Conservation (phyloP, 2,329 filamentous ascomycete genomes). For the Aspergillus sp. region DNA sequence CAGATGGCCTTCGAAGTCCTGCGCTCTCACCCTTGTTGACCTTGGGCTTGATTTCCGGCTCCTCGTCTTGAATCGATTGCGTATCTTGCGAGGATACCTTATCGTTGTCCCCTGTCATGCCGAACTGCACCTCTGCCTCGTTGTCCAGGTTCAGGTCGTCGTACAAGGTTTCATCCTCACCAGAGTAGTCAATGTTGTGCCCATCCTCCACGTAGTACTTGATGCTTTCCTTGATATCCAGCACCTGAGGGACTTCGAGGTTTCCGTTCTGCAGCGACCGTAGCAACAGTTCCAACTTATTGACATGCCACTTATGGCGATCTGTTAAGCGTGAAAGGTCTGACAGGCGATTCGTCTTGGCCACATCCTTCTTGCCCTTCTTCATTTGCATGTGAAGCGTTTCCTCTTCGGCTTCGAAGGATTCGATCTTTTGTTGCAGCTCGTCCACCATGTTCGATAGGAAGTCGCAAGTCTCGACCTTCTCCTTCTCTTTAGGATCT, state of each 20-base stretch:
- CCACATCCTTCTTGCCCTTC: conserved; percentile 85
- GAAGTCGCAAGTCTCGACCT: conserved; percentile 84
- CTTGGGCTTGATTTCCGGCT: conserved; percentile 64
- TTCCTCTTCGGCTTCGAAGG: conserved; percentile 86
- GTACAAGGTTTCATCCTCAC: conserved; percentile 90
- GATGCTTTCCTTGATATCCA: conserved; percentile 86
- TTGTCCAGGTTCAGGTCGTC: conserved; percentile 91
- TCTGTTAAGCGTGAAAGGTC: conserved; percentile 84
- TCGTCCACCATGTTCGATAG: conserved; percentile 85
- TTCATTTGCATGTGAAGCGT: conserved; percentile 84
- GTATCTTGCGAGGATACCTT: conserved; percentile 92
- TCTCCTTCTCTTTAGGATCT: conserved; percentile 97
- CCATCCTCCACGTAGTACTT: conserved; percentile 93
- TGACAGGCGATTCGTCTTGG: conserved; percentile 83
- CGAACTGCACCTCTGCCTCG: conserved; percentile 78
- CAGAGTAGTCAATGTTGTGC: conserved; percentile 80
- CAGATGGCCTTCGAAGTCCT: conserved; percentile 71
- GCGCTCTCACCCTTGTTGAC: conserved; percentile 59
- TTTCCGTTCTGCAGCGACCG: conserved; percentile 90
- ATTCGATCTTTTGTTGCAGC: conserved; percentile 89
- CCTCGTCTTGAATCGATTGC: conserved; percentile 86
- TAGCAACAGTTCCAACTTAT: conserved; percentile 86
- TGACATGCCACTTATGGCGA: conserved; percentile 94
- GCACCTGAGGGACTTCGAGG: conserved; percentile 83
- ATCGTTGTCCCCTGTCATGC: conserved; percentile 78